Percentiles rank a stretch among this genome's conserved stretches.
Evolutionary conservation across 441 rosid genomes (phyloP).

Genomic region (Corymbia calophylla): DNA sequence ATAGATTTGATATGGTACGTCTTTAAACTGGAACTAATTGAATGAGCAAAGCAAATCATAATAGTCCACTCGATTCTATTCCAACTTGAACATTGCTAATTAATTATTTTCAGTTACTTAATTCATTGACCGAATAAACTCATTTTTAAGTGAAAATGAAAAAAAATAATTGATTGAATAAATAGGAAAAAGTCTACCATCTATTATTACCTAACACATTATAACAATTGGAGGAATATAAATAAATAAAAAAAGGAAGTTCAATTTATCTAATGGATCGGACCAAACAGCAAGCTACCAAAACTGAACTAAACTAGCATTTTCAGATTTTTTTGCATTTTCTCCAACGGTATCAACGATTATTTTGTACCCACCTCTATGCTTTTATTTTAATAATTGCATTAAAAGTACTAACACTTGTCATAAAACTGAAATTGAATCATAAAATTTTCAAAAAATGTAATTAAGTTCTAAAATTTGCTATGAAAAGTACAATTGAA

Average conservation of each 20-base stretch:
- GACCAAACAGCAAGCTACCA: background rate
- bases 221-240: background rate
- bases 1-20: background rate
- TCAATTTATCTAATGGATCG: background rate
- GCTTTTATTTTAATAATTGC: background rate
- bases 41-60: background rate
- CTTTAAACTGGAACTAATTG: background rate
- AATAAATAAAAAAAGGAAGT: background rate
- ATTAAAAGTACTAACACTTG: too few species aligned
- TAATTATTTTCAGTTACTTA: background rate
- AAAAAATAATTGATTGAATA: background rate
- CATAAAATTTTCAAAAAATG: too few species aligned
- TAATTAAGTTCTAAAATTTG: accelerated
- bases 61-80: background rate
- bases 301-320: background rate
- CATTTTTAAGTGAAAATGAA: background rate
- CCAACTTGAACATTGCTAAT: background rate
- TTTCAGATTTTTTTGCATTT: background rate
- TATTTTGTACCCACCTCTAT: background rate
- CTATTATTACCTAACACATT: background rate
- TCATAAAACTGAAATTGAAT: too few species aligned
- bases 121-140: background rate
- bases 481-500: too few species aligned
- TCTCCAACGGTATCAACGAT: accelerated
- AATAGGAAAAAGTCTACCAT: background rate